These are phyloP conservation scores for Chaetomium cochliodes DNA, from an alignment of 495 filamentous ascomycete species.

Conservation along the genomic window DNA sequence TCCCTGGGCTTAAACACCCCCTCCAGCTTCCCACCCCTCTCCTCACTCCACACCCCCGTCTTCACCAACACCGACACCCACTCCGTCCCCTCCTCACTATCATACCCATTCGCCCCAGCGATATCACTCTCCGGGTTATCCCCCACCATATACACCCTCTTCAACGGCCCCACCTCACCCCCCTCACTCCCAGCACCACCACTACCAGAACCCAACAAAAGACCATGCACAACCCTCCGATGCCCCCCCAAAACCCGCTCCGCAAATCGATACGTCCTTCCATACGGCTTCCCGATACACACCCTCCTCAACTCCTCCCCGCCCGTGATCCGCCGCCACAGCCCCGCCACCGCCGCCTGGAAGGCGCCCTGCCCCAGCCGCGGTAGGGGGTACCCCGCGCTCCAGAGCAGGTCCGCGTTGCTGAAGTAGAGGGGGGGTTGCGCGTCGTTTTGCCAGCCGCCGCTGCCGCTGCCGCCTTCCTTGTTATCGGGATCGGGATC, in stretches of 20 bases:
- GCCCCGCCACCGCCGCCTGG: slow-evolving; percentile 71
- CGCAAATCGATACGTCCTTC: slow-evolving; percentile 76
- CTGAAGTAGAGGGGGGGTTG: slow-evolving; percentile 80
- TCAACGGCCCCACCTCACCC: slow-evolving; percentile 27
- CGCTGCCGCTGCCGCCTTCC: no score
- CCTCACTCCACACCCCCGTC: slow-evolving; percentile 74
- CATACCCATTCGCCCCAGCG: slow-evolving; percentile 76
- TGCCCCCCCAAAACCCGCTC: slow-evolving; percentile 67
- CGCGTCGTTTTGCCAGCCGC: slow-evolving; percentile 70
- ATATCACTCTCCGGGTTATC: slow-evolving; percentile 96
- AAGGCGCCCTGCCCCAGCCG: slow-evolving; percentile 93
- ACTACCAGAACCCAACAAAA: slow-evolving; percentile 55
- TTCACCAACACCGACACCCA: slow-evolving; percentile 82
- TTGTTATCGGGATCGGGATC: no score
- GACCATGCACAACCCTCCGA: slow-evolving; percentile 48
- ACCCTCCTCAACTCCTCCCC: slow-evolving; percentile 58
- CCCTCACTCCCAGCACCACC: slow-evolving; percentile 40
- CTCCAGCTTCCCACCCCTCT: slow-evolving; percentile 37
- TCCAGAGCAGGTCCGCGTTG: slow-evolving; percentile 90
- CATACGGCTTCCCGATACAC: slow-evolving; percentile 81
- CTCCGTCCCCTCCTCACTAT: slow-evolving; percentile 60
- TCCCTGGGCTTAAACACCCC: slow-evolving; percentile 47
- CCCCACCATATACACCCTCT: slow-evolving; percentile 91
- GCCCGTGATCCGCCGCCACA: slow-evolving; percentile 73
- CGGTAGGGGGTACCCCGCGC: slow-evolving; percentile 75